Base-by-base conservation (phyloP, 176 grass and related monocot genomes). In the Cocos nucifera region DNA sequence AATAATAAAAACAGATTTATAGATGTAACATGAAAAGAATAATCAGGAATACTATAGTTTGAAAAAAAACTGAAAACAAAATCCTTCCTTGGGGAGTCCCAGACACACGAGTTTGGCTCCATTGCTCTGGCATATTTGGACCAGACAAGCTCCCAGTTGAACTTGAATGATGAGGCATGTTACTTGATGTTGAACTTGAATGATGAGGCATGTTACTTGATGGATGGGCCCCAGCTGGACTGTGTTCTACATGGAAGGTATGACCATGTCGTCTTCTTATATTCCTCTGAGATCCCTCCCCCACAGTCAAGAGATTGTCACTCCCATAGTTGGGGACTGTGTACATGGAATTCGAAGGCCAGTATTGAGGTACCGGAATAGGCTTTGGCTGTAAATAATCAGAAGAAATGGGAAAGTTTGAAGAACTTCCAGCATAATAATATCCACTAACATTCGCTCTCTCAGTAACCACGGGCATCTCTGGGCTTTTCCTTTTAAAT, bases 271-370 rank as follows among this genome's bases (percentile, higher is more conserved):
- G 82, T 21, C 72, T 74, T 71, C 87, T 82, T 22, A 90, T 79
- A 71, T 86, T 90, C 69, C 87, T 90, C 73, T 80, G 73, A 64
- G 25, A 74, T 59, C 56, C 79, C 67, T 83, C 73, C 56, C 67
- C 71, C 52, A 63, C 53, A 63, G 19, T 50, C 53, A 64, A 58
- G 28, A 10, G 22, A 44, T 85, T 69, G 62, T 50, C 35, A 76
- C 56, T 50, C 71, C 71, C 72, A 20, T 56, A 39, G 25, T 35
- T 79, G 64, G 70, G 71, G 17, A 19, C 69, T 67, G 77, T 64
- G 53, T 55, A 80, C 49, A 71, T 18, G 59, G 65, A 50, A 44
- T 78, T 57, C 55, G 56, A 53, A 60, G 52, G 29, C 70, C 76
- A 52, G 20, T 66, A 49, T 26, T 78, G 74, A 50, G 61, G 26